Conservation (phyloP, 257 asterid genomes). For the Scutellaria galericulata region DNA sequence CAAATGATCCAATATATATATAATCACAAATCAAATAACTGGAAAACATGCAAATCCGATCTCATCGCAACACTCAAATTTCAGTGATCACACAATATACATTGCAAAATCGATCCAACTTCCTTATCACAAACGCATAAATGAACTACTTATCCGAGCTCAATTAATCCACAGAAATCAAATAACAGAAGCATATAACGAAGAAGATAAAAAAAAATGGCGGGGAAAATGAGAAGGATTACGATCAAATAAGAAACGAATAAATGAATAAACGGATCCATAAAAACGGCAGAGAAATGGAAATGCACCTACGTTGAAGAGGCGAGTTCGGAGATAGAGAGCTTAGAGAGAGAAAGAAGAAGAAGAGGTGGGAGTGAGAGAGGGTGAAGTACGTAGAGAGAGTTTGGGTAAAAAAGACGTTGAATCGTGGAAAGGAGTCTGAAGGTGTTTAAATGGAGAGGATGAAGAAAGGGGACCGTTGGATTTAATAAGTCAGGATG, state of each 20-base stretch:
- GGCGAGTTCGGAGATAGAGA: background rate
- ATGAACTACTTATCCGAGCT: background rate
- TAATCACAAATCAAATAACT: conserved; percentile 4
- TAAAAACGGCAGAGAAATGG: conserved; percentile 2
- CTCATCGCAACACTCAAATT: conserved; percentile 7
- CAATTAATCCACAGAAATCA: background rate
- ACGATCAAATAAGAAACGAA: background rate
- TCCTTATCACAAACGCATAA: conserved; percentile 28
- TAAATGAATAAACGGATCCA: conserved; percentile 15
- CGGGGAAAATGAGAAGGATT: background rate
- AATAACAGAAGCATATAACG: background rate
- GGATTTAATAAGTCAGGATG: conserved; percentile 33
- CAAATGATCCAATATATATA: background rate
- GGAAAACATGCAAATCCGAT: conserved; percentile 38
- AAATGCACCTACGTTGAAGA: conserved; percentile 36
- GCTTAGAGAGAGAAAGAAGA: background rate
- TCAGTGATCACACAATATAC: conserved; percentile 14
- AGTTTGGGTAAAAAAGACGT: background rate
- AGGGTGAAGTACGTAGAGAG: too few species aligned
- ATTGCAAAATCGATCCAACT: background rate
- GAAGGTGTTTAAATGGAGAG: conserved; percentile 35
- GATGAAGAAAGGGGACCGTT: conserved; percentile 37
- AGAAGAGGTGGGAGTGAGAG: background rate
- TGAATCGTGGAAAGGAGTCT: conserved; percentile 20
- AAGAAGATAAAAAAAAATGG: conserved; percentile 20